Base-by-base conservation (phyloP, 768 basidiomycete genomes). In the Saitozyma sp. region DNA sequence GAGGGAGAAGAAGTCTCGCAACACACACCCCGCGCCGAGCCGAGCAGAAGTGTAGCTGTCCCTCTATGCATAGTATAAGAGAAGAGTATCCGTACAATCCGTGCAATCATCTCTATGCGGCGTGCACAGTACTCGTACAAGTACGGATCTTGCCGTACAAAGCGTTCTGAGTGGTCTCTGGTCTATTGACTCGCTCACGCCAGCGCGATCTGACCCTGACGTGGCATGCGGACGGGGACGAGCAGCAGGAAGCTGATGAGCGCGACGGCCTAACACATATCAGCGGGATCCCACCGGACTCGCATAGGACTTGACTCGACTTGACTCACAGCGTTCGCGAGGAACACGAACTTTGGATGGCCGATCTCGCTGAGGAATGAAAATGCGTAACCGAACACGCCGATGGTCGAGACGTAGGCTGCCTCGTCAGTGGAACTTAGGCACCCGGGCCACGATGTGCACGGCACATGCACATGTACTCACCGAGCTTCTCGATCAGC, bases 401-500 rank as follows among this genome's bases (percentile, higher is more conserved):
- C 58, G 3, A 73, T 65, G 0, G 75, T 76, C 20, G 62, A 63
- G 17, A 72, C 63, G 54, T 68, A 61, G 11, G 70, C 70, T 70
- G 29, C 29, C 14, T 29, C 5, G 29, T 29, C 29, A 17, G 46
- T 48, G 46, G 20, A 11, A 1, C 39, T 51, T 3, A 39, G 17
- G 11, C 49, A 8, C 19, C n/a, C 5, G 9, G 1, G 52, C 20
- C 9, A 19, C 38, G 29, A 50, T 37, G n/a, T 16, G 9, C 17
- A 20, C 17, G 14, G 2, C 14, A 4, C 37, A 50, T 14, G 46
- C 14, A 48, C 29, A 14, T 48, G 14, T 56, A 68, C 65, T 60
- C 62, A 52, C 74, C 76, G 20, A 78, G 54, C 9, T 66, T 67
- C 59, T 79, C 78, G 17, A 74, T 58, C 38, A 79, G 53, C 2